Evolutionary conservation across 2,329 filamentous ascomycete species (phyloP).

Genomic region (Fusarium proliferatum): DNA sequence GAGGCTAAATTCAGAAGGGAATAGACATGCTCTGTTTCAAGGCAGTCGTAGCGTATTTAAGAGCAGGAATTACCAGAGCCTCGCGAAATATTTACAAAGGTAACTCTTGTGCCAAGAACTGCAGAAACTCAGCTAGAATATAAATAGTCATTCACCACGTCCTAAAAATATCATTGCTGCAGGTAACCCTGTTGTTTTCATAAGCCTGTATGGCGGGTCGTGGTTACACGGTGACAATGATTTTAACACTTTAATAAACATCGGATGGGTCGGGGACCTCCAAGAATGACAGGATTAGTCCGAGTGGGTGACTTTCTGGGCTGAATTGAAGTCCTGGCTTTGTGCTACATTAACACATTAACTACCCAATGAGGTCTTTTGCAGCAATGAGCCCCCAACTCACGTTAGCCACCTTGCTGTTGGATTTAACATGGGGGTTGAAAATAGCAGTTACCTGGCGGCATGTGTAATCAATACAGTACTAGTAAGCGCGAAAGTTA

Average conservation of each 20-base stretch:
- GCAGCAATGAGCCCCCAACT: background rate
- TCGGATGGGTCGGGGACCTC: background rate
- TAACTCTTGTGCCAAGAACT: background rate
- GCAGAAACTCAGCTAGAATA: rapidly evolving
- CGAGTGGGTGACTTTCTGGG: background rate
- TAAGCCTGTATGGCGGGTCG: background rate
- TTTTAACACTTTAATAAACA: background rate
- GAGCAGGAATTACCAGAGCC: rapidly evolving
- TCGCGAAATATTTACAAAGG: rapidly evolving
- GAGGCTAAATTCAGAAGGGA: rapidly evolving
- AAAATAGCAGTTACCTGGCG: background rate
- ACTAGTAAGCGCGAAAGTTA: too few species aligned
- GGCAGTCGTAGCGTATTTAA: rapidly evolving
- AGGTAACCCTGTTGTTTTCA: rapidly evolving
- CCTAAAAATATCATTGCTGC: too few species aligned
- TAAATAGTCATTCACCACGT: background rate
- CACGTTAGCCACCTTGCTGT: rapidly evolving
- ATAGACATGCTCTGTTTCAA: rapidly evolving
- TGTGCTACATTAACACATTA: background rate
- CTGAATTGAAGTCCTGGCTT: rapidly evolving
- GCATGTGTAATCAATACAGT: too few species aligned
- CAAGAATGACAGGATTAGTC: background rate
- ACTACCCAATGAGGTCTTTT: background rate
- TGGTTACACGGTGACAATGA: rapidly evolving
- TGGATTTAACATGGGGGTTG: background rate